Conservation (phyloP, 176 grass and related monocot species). For the Triticum timopheevii region DNA sequence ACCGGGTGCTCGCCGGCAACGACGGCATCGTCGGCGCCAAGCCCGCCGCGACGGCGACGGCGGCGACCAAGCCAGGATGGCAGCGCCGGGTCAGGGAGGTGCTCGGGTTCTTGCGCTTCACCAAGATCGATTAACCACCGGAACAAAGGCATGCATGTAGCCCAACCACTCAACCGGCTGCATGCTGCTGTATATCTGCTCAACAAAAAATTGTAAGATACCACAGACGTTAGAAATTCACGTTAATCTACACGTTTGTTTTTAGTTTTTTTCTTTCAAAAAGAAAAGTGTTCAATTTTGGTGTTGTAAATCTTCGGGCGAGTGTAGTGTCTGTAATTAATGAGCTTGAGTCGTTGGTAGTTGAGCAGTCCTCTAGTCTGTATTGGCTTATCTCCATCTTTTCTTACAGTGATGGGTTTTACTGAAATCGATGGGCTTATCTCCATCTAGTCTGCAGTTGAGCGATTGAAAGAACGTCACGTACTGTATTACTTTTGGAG, state of each 20-base stretch:
- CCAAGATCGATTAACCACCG: not conserved
- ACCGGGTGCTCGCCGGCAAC: slow-evolving; percentile 81
- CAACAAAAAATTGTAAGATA: not conserved
- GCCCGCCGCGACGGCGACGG: not conserved
- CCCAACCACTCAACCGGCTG: too few species aligned
- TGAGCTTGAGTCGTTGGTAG: not conserved
- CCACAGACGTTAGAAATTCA: not conserved
- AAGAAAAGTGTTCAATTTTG: not conserved
- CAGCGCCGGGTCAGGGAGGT: slow-evolving; percentile 25
- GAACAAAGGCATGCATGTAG: not conserved
- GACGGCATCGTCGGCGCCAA: slow-evolving; percentile 63
- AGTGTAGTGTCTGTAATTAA: not conserved
- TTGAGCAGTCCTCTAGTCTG: not conserved
- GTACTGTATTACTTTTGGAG: not conserved
- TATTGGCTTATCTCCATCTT: not conserved
- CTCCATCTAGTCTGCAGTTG: too few species aligned
- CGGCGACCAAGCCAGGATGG: slow-evolving; percentile 15
- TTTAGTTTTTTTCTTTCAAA: not conserved
- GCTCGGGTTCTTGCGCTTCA: slow-evolving; percentile 55
- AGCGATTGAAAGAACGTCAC: not conserved
- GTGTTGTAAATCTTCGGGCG: not conserved
- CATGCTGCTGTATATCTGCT: not conserved
- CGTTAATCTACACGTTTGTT: not conserved
- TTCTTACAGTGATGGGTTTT: not conserved
- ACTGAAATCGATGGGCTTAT: not conserved